phyloP scores from a whole-genome alignment of 2,329 filamentous ascomycete genomes.

The Pseudogymnoascus destructans region DNA sequence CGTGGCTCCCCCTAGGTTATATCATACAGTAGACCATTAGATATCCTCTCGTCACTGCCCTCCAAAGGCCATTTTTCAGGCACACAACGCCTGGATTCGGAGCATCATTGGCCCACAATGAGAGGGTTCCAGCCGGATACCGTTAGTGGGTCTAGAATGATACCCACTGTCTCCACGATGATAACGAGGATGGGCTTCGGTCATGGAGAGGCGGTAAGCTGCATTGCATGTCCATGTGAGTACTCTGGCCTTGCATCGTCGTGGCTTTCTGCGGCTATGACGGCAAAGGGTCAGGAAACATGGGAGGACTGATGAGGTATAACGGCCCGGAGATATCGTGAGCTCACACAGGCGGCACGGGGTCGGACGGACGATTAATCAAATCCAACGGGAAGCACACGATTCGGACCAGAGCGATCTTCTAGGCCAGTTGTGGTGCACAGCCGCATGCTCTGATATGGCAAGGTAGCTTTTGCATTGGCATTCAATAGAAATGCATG shows the following conservation, averaged over 20 bases:
- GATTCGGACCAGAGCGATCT: neutral
- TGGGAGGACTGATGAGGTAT: neutral
- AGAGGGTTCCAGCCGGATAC: constrained; percentile 3
- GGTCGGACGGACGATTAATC: neutral
- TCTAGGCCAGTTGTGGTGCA: neutral
- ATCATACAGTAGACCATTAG: constrained; percentile 1
- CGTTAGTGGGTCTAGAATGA: neutral
- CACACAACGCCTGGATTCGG: neutral
- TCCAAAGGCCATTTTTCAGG: neutral
- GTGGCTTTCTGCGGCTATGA: neutral
- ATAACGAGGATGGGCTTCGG: neutral
- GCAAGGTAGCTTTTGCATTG: neutral
- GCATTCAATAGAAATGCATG: neutral
- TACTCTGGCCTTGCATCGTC: neutral
- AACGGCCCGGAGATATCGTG: neutral
- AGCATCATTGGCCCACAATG: neutral
- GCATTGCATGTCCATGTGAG: neutral
- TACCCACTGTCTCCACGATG: neutral
- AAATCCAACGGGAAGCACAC: neutral
- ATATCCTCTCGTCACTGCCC: neutral
- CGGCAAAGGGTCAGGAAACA: neutral
- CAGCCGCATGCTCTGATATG: neutral
- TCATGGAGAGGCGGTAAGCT: neutral
- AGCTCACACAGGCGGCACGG: neutral
- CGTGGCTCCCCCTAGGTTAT: neutral